Evolutionary conservation across 2,329 filamentous ascomycete genomes (phyloP), one percentile per base, ranked within the genome.

Genomic region (Akanthomyces lecanii): DNA sequence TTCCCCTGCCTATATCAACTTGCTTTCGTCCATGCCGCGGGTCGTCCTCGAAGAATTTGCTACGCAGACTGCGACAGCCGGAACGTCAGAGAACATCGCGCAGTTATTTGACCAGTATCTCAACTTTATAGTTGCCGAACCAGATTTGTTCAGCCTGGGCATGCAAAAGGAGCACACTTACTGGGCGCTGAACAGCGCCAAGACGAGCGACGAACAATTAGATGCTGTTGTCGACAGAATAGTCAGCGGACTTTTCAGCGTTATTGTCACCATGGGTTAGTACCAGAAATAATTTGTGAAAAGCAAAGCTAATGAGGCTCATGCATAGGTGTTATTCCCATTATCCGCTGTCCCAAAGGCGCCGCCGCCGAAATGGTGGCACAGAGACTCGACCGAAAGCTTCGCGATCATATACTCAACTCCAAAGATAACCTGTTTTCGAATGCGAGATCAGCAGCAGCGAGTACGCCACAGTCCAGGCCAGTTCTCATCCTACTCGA

Each of bases 351-450:
- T 72, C 93, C 95, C 7, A 97, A 95, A 73, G 92, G 89, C 56
- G 93, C 92, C 42, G 92, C 95, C 4, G 94, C 95, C 16, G 94
- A 98, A 73, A 89, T 97, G 81, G 96, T 99, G 67, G 90, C 92
- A 16, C 90, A 91, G 16, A 97, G 96, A 72, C 86, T 99, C 28
- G 95, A 99, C 74, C 88, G 95, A 65, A 99, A 98, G 75, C 85
- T 99, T 25, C 88, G 95, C 71, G 95, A 99, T 71, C 95, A 99
- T 74, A 91, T 98, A 60, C 83, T 99, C 66, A 98, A 98, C 76
- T 97, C 94, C 14, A 98, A 97, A 79, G 94, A 97, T 73, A 98
- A 97, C 71, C 84, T 99, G 5, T 99, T 99, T 75, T 96, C 92
- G 47, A 79, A 76, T 63, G 82, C 87, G 58, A 83, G 90, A 65